Evolutionary conservation across 2,329 filamentous ascomycete genomes (phyloP), one percentile per base, ranked within the genome.

Genomic region (Colletotrichum sidae): DNA sequence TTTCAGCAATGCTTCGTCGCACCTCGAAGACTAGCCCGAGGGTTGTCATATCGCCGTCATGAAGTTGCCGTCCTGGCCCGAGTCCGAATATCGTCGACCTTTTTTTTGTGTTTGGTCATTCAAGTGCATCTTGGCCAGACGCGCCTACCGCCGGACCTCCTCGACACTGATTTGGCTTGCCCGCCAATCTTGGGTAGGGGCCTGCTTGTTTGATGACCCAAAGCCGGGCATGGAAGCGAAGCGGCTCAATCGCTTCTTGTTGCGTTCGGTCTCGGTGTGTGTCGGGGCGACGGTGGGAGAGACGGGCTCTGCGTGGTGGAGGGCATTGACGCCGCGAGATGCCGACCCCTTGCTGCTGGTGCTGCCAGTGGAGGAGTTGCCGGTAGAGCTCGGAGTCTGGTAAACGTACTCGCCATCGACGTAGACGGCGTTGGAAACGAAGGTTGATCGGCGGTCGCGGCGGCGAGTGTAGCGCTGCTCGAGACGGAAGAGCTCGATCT

Each of bases 341-440:
- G 70, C 72, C 42, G 72, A 69, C 60, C 69, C 70, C 49, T 78
- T 76, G 71, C 68, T 73, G 45, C 68, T 68, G 39, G 72, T 71
- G 59, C 74, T 77, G 47, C 79, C 81, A 60, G 81, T 83, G 52
- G 81, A 77, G 6, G 85, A 87, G 15, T 85, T 88, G 60, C 86
- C 86, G 1, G 86, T 88, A 56, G 82, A 81, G 78, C 79, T 84
- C 68, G 87, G 86, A 0, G 84, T 87, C 74, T 89, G 85, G 84
- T 94, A 96, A 77, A 97, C 85, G 82, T 97, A 97, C 83, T 97
- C 95, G 79, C 94, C 96, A 76, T 98, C 93, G 69, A 97, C 92
- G 79, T 98, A 98, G 77, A 92, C 87, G 37, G 94, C 95, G 73
- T 93, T 94, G 75, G 92, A 94, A 75, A 92, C 89, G 78, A 97